Base-by-base conservation (phyloP, 805 yeast genomes). In the Sugiyamaella lignohabitans region DNA sequence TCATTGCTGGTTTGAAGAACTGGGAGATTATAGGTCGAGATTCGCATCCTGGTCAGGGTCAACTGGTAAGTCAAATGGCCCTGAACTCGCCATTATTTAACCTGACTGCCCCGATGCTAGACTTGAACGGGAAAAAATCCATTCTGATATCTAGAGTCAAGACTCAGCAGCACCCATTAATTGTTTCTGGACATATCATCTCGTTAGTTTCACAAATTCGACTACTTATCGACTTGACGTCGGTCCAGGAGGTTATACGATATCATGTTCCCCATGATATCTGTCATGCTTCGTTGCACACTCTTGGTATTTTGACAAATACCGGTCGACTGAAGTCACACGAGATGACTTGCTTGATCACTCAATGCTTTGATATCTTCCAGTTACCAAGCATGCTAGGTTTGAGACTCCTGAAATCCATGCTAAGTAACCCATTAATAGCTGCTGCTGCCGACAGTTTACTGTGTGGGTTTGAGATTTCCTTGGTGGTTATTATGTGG, bases 401-500 rank as follows among this genome's bases (percentile, higher is more conserved):
- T 3, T 49, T 47, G 18, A 51, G 54, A 17, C 46, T 59, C 41
- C 40, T 56, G 42, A 57, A 52, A 42, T 43, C 57, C 6, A 46
- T 55, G 41, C 27, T 56, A 42, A 45, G 55, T 22, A 45, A 55
- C 21, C 62, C 64, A 3, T 39, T 53, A 35, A 47, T 54, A 14
- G 40, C 54, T 16, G 47, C 56, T 11, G 47, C 52, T 4, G 18
- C 57, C 53, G 40, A 42, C 51, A 40, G 40, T 59, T 23, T 47
- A 59, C 6, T 45, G 34, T 38, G 53, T 10, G 52, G 55, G 3
- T 55, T 59, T 30, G 64, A 61, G 43, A 43, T 58, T 32, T 49
- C 59, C 2, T 43, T 61, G 19, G 53, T 54, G 5, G 46, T 60
- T 16, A 50, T 59, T 19, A 52, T 60, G 50, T 61, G 65, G 65